phyloP scores from a whole-genome alignment of 352 stramenopile species.

The Phytophthora idaei region DNA sequence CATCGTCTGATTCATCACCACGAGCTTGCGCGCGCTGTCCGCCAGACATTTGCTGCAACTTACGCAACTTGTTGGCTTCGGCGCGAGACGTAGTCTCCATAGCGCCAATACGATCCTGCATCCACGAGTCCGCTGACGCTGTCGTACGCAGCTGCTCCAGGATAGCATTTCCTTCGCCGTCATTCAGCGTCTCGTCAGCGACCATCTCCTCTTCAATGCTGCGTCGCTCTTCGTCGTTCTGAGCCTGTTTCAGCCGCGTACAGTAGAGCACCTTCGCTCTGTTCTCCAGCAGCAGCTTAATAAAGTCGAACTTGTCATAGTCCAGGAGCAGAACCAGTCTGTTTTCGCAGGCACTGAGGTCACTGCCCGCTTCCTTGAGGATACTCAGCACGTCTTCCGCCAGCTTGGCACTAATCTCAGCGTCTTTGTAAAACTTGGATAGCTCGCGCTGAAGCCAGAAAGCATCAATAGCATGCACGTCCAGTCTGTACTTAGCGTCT shows the following conservation, averaged over 20 bases:
- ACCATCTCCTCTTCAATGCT: constrained; percentile 92
- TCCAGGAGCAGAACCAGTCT: constrained; percentile 96
- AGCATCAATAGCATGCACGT: constrained; percentile 97
- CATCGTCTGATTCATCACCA: constrained; percentile 45
- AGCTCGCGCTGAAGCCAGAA: constrained; percentile 98
- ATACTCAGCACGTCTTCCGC: constrained; percentile 91
- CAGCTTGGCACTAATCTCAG: constrained; percentile 91
- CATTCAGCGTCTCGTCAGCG: constrained; percentile 68
- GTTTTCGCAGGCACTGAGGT: constrained; percentile 95
- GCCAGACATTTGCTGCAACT: constrained; percentile 66
- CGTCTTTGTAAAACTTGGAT: constrained; percentile 96
- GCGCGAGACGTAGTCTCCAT: constrained; percentile 86
- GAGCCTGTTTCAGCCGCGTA: constrained; percentile 96
- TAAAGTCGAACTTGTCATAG: constrained; percentile 99
- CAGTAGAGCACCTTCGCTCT: constrained; percentile 96
- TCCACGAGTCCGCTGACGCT: constrained; percentile 94
- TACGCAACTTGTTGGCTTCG: constrained; percentile 83
- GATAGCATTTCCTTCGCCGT: constrained; percentile 91
- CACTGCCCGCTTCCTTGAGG: constrained; percentile 63
- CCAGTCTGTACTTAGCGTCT: constrained; percentile 82
- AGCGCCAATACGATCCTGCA: constrained; percentile 89
- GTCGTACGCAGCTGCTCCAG: constrained; percentile 91
- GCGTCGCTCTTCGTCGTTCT: constrained; percentile 91
- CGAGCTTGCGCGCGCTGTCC: constrained; percentile 15
- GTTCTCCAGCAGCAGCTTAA: constrained; percentile 98